These are phyloP conservation scores for Plasmodium malariae DNA, from an alignment of 169 alveolate species.

Conservation along the genomic window DNA sequence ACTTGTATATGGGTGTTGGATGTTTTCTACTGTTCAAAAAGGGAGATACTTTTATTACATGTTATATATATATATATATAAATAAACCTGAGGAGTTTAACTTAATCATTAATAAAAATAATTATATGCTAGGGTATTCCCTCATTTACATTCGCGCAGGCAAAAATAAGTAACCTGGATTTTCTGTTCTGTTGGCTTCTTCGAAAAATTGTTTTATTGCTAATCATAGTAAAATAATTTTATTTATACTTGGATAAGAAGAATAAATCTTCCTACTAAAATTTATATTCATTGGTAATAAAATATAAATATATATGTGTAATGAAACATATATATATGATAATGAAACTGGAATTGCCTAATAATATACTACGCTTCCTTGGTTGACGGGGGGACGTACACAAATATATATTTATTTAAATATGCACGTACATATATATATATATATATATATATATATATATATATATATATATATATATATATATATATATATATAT, in stretches of 20 bases:
- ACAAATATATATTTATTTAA: not conserved
- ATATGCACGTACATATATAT: conserved; percentile 5
- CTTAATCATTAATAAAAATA: not conserved
- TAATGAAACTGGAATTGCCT: not conserved
- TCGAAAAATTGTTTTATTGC: conserved; percentile 40
- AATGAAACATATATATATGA: not conserved
- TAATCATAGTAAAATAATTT: conserved; percentile 61
- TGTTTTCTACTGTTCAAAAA: too few species aligned
- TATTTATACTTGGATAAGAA: conserved; percentile 26
- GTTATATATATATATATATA: conserved; percentile 3
- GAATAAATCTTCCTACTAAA: conserved; percentile 18
- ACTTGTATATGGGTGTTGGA: too few species aligned
- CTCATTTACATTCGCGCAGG: conserved; percentile 73
- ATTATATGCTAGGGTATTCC: conserved; percentile 66
- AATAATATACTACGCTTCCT: too few species aligned
- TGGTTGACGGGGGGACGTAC: too few species aligned
- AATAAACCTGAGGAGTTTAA: not conserved
- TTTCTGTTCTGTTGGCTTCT: conserved; percentile 61
- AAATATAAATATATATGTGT: not conserved
- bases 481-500: too few species aligned
- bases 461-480: too few species aligned
- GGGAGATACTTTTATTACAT: too few species aligned
- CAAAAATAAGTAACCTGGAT: conserved; percentile 39
- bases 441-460: conserved; percentile 30
- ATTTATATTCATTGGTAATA: conserved; percentile 23